Base-by-base conservation (phyloP, 495 filamentous ascomycete species). In the Lentithecium fluviatile region DNA sequence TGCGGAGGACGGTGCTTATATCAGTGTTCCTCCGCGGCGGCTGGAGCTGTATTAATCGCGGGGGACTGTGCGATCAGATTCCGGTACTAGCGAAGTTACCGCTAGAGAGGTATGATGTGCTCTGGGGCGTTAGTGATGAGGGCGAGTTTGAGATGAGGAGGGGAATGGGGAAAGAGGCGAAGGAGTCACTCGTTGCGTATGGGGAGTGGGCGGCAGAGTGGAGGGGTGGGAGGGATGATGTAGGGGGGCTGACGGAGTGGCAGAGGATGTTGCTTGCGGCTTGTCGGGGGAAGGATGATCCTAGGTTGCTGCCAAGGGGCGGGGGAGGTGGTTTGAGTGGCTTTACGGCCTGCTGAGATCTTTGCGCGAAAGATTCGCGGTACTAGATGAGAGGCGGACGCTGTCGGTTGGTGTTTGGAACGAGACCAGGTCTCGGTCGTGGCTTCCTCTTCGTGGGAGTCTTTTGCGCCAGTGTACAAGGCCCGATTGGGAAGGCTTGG, bases 1-100 rank as follows among this genome's bases (percentile, higher is more conserved):
- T 66, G 12, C 64, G 64, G 1, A 51, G 58, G 45, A 66, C 64
- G 2, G 64, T 66, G 0, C 36, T 66, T 25, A 54, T 66, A n/a
- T 57, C 52, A 7, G 46, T 53, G 1, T 52, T 62, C 32, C 38
- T 66, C 2, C 64, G 64, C 21, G 64, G 64, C 20, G 45, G 40
- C 1, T 66, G 58, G 57, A 25, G 25, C 13, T 20, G 21, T 11
- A 24, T 66, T 6, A 57, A 5, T 2, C 26, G 47, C 4, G 45
- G 29, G 23, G 64, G 64, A 1, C 15, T 62, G 23, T 62, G 64
- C 47, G 45, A 61, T 20, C 45, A 52, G 15, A 46, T 57, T 12
- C 58, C 52, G 2, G 23, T 62, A 17, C 38, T 66, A 17, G 37
- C 45, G 11, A 25, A 47, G 24, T 19, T 66, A 21, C 64, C 64